Conservation (phyloP, 257 asterid genomes). For the Solanum rostratum region DNA sequence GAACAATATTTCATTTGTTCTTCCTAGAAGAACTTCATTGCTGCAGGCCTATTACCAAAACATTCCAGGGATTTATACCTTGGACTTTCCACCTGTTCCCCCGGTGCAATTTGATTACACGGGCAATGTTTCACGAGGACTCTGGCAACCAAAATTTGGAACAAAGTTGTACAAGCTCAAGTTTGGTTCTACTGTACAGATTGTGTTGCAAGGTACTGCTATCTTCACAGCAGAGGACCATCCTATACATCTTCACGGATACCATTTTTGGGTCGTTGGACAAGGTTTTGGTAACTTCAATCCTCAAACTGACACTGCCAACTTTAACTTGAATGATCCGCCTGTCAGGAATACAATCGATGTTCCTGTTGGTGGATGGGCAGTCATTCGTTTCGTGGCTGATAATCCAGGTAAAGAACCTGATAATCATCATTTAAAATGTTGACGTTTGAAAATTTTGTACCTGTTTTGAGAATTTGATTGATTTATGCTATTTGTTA, state of each 20-base stretch:
- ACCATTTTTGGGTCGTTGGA: constrained; percentile 54
- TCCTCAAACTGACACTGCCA: constrained; percentile 25
- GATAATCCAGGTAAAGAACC: constrained; percentile 52
- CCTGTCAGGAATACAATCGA: constrained; percentile 54
- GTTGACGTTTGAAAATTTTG: neutral
- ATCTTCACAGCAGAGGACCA: constrained; percentile 53
- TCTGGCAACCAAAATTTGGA: constrained; percentile 39
- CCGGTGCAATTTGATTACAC: constrained; percentile 46
- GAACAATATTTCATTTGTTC: constrained; percentile 41
- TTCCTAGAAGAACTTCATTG: constrained; percentile 32
- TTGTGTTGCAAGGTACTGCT: constrained; percentile 56
- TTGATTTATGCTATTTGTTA: neutral
- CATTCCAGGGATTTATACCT: constrained; percentile 31
- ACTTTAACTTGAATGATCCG: constrained; percentile 48
- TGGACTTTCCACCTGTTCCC: constrained; percentile 48
- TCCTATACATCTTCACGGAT: constrained; percentile 61
- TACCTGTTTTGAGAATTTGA: neutral
- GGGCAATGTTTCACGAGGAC: constrained; percentile 41
- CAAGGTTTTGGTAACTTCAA: constrained; percentile 53
- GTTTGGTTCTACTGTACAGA: constrained; percentile 43
- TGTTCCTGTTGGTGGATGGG: constrained; percentile 71
- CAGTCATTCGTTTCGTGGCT: constrained; percentile 50
- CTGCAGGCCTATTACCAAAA: constrained; percentile 45
- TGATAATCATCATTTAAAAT: neutral
- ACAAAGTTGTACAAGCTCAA: constrained; percentile 38